phyloP scores from a whole-genome alignment of 225 moss, liverwort and hornwort genomes.

The Pseudisothecium myosuroides region DNA sequence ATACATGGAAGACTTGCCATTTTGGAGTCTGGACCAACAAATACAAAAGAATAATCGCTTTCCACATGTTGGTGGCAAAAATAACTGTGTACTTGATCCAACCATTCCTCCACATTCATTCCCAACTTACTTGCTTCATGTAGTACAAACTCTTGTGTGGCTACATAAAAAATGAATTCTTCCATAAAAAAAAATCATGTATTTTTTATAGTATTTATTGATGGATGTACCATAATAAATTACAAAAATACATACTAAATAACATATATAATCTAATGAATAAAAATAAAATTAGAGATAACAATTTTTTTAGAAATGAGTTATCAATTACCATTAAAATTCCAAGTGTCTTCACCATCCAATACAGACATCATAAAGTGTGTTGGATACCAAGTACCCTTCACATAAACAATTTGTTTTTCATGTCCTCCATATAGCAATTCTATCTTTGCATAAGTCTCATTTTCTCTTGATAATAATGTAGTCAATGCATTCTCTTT shows the following conservation, averaged over 20 bases:
- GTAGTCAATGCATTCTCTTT: not conserved
- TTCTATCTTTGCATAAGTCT: conserved; percentile 22
- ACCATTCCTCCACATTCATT: conserved; percentile 7
- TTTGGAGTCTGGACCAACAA: not conserved
- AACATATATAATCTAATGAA: too few species aligned
- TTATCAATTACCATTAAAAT: not conserved
- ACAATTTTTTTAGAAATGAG: too few species aligned
- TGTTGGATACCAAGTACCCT: conserved; percentile 22
- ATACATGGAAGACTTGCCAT: conserved; percentile 44
- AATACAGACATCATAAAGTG: conserved; percentile 9
- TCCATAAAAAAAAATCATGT: not conserved
- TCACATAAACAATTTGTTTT: conserved; percentile 1
- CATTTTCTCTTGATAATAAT: not conserved
- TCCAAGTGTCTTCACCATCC: conserved; percentile 24
- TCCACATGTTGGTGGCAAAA: conserved; percentile 4
- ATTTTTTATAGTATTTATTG: not conserved
- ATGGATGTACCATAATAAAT: accelerated
- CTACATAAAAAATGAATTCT: not conserved
- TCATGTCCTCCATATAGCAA: not conserved
- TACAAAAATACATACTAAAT: not conserved
- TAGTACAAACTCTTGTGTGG: conserved; percentile 1
- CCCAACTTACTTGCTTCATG: not conserved
- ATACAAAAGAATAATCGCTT: not conserved
- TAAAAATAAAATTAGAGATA: too few species aligned
- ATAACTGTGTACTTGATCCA: not conserved